A percentile compares a stretch with the other conserved stretches of the same genome.
Conservation (phyloP, 148 eudicot genomes). For the Gaultheria prostrata region DNA sequence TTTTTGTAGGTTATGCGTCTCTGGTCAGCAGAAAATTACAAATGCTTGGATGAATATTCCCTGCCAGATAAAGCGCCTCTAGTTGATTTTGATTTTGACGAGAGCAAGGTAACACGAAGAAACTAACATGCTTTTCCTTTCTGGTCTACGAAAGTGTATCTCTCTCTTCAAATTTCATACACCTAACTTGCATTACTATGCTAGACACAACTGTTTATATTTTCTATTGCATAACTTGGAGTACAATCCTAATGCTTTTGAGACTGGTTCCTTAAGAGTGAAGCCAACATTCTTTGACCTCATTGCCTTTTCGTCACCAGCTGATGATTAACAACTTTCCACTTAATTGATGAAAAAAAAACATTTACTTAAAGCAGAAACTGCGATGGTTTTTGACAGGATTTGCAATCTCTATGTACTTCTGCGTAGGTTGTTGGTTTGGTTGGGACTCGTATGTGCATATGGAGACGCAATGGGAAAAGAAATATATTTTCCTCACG, state of each 20-base stretch:
- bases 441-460: slow-evolving; percentile 70
- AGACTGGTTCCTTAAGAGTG: neutral
- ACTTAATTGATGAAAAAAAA: neutral
- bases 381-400: neutral
- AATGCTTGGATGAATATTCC: slow-evolving; percentile 68
- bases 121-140: neutral
- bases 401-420: neutral
- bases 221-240: neutral
- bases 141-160: neutral
- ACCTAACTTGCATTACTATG: no score
- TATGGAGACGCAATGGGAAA: slow-evolving; percentile 66
- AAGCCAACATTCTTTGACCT: slow-evolving; percentile 7
- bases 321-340: neutral
- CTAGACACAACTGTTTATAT: neutral
- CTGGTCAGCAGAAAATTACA: slow-evolving; percentile 76
- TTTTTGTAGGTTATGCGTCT: slow-evolving; percentile 76
- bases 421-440: slow-evolving; percentile 72
- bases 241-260: neutral
- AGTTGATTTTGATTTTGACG: slow-evolving; percentile 90
- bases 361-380: neutral
- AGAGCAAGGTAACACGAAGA: slow-evolving; percentile 62
- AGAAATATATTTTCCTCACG: slow-evolving; percentile 63
- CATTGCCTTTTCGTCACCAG: neutral
- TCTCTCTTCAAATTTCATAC: neutral
- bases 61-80: slow-evolving; percentile 50